Percentiles rank a stretch among this genome's conserved stretches.
phyloP scores from a whole-genome alignment of 73 alveolate species.

The Durusdinium trenchii region DNA sequence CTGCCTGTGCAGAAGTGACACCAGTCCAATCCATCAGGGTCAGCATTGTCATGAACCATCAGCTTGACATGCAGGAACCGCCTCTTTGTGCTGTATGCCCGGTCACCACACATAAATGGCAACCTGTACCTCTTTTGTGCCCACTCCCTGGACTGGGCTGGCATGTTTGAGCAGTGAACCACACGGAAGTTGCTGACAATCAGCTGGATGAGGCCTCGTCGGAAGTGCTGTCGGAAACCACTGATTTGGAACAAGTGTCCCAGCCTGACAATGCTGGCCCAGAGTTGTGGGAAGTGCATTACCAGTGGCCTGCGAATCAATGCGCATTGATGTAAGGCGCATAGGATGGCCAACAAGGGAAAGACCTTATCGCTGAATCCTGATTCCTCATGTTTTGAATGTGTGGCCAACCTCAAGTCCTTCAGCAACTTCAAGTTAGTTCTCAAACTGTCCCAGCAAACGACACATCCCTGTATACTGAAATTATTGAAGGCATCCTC shows the following conservation, averaged over 20 bases:
- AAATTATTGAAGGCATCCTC: no score
- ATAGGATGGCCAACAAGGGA: neutral
- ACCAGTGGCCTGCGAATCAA: neutral
- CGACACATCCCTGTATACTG: neutral
- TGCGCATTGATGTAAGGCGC: slow-evolving; percentile 10
- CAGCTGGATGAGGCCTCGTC: neutral
- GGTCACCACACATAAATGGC: neutral
- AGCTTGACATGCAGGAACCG: neutral
- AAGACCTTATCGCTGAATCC: neutral
- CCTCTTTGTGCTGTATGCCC: neutral
- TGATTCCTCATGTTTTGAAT: neutral
- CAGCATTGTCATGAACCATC: neutral
- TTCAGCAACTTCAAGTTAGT: neutral
- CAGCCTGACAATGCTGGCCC: slow-evolving; percentile 7
- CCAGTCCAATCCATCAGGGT: neutral
- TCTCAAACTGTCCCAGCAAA: neutral
- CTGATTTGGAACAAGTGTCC: neutral
- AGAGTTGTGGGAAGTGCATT: neutral
- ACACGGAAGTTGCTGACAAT: neutral
- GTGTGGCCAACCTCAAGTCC: neutral
- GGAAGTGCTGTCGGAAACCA: neutral
- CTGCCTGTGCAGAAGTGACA: neutral
- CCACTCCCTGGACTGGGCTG: neutral
- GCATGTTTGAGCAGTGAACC: neutral
- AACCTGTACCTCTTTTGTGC: neutral